A percentile compares a stretch with the other conserved stretches of the same genome.
Evolutionary conservation across 164 flowering plant species (phyloP).

Genomic region (Platanus orientalis): DNA sequence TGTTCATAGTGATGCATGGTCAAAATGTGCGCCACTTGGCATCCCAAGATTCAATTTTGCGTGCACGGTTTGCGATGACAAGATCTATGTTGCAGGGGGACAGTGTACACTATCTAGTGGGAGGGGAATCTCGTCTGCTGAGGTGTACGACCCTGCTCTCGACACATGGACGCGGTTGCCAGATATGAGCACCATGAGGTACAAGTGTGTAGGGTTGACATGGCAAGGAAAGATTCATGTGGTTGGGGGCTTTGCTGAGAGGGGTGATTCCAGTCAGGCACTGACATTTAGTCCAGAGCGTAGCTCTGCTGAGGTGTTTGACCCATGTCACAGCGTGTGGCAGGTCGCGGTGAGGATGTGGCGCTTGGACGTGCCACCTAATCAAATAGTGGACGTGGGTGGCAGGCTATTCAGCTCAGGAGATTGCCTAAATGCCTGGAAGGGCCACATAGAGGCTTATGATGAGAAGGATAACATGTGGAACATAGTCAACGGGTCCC

Average conservation of each 20-base stretch:
- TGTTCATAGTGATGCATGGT: conserved; percentile 30
- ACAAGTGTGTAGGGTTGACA: conserved; percentile 57
- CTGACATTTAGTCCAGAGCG: conserved; percentile 21
- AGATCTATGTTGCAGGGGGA: conserved; percentile 63
- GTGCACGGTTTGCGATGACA: conserved; percentile 36
- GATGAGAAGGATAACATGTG: conserved; percentile 51
- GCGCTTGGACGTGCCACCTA: conserved; percentile 62
- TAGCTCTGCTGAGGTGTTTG: conserved; percentile 59
- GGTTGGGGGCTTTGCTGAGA: conserved; percentile 50
- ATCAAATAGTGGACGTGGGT: conserved; percentile 50
- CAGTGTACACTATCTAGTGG: conserved; percentile 27
- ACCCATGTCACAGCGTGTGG: conserved; percentile 35
- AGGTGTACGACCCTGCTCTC: conserved; percentile 36
- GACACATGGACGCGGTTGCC: conserved; percentile 43
- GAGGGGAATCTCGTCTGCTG: conserved; percentile 39
- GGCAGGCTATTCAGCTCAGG: conserved; percentile 54
- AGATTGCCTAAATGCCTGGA: conserved; percentile 57
- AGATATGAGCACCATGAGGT: conserved; percentile 41
- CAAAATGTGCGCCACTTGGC: conserved; percentile 32
- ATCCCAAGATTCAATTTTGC: conserved; percentile 50
- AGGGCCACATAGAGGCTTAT: conserved; percentile 59
- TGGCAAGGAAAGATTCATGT: conserved; percentile 55
- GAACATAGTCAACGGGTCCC: conserved; percentile 51
- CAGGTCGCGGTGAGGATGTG: conserved; percentile 44
- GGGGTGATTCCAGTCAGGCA: conserved; percentile 21